Conservation (phyloP, 2,329 filamentous ascomycete species). For the Beauveria australis region DNA sequence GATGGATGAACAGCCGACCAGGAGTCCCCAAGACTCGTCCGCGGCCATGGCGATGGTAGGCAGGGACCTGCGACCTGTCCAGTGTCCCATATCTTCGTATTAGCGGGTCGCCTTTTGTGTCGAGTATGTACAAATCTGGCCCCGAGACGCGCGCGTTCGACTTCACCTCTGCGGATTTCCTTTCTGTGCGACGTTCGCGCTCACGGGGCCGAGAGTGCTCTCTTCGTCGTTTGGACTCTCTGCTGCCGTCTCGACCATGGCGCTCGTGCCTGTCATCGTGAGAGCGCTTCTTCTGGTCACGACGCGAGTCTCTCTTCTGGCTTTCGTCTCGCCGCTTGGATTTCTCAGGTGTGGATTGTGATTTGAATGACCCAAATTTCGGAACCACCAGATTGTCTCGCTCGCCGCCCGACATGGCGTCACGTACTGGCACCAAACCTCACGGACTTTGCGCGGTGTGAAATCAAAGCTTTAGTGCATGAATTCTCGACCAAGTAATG, state of each 20-base stretch:
- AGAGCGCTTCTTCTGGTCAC: slow-evolving; percentile 10
- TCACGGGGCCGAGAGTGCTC: slow-evolving; percentile 10
- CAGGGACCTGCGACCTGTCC: slow-evolving; percentile 63
- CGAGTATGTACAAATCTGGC: slow-evolving; percentile 44
- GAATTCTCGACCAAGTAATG: background rate
- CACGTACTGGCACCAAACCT: background rate
- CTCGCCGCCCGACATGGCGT: slow-evolving; percentile 21
- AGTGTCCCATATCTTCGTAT: slow-evolving; percentile 67
- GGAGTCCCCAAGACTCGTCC: slow-evolving; percentile 64
- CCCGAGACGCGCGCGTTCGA: background rate
- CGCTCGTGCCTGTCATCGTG: slow-evolving; percentile 12
- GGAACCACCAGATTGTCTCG: slow-evolving; percentile 38
- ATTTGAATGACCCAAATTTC: slow-evolving; percentile 67
- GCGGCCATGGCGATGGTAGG: slow-evolving; percentile 59
- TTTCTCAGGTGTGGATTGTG: slow-evolving; percentile 20
- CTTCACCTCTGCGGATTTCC: slow-evolving; percentile 2
- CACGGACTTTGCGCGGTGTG: background rate
- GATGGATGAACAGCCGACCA: slow-evolving; percentile 56
- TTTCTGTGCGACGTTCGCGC: slow-evolving; percentile 1
- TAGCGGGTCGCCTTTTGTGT: slow-evolving; percentile 68
- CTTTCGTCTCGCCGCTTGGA: slow-evolving; percentile 27
- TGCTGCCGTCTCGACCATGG: slow-evolving; percentile 11
- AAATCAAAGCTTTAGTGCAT: background rate
- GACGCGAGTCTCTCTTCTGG: slow-evolving; percentile 7
- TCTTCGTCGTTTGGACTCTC: slow-evolving; percentile 15